Evolutionary conservation across 2,329 filamentous ascomycete genomes (phyloP).

Genomic region (Lecanicillium sp.): DNA sequence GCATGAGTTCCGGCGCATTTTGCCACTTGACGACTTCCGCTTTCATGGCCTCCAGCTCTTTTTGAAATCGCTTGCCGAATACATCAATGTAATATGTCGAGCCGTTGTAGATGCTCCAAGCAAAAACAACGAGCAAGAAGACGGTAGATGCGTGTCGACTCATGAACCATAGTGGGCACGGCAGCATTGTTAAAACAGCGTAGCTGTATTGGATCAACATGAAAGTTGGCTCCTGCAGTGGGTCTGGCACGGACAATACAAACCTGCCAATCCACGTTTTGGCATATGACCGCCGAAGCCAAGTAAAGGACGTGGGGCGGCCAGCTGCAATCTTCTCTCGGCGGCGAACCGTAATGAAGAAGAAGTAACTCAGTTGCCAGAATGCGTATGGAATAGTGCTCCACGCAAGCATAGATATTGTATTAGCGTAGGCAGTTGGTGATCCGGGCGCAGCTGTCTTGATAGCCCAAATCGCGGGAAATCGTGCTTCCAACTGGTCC

Average conservation of each 20-base stretch:
- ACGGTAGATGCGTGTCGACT: constrained; percentile 68
- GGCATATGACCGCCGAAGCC: constrained; percentile 85
- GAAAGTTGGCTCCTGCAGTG: constrained; percentile 79
- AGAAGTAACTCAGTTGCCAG: constrained; percentile 91
- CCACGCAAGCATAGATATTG: constrained; percentile 86
- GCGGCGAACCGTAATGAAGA: constrained; percentile 91
- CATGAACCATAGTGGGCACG: constrained; percentile 92
- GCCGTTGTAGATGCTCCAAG: constrained; percentile 94
- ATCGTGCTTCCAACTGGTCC: constrained; percentile 58
- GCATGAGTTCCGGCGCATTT: constrained; percentile 41
- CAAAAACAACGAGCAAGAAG: constrained; percentile 78
- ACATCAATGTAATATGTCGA: constrained; percentile 98
- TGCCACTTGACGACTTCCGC: constrained; percentile 89
- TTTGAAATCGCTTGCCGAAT: constrained; percentile 94
- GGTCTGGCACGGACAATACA: constrained; percentile 68
- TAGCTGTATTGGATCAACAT: constrained; percentile 95
- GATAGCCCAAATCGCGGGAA: constrained; percentile 81
- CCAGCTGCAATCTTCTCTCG: constrained; percentile 93
- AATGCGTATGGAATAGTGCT: constrained; percentile 85
- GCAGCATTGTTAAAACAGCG: constrained; percentile 86
- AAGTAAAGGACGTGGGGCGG: constrained; percentile 93
- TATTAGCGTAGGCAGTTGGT: constrained; percentile 67
- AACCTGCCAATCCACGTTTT: constrained; percentile 83
- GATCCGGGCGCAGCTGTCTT: constrained; percentile 61
- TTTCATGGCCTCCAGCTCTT: constrained; percentile 84